Base-by-base conservation (phyloP, 352 stramenopile genomes). In the Pythium aphanidermatum region DNA sequence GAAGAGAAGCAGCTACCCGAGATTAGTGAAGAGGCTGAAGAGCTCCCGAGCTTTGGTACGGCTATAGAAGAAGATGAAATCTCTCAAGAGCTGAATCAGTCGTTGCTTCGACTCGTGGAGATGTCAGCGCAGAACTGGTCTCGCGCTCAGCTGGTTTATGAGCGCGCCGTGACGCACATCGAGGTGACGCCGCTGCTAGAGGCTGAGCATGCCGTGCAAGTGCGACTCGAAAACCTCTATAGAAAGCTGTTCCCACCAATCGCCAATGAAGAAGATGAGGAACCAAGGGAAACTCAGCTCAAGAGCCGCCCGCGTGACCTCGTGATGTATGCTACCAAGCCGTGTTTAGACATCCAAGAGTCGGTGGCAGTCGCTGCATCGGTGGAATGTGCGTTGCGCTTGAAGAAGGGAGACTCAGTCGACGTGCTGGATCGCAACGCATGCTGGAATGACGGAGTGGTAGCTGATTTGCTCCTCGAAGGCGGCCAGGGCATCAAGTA, bases 51-150 rank as follows among this genome's bases (percentile, higher is more conserved):
- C 3, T 91, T 86, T 53, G 73, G 71, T 6, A 27, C 64, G 0
- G 65, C 60, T 19, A 8, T 88, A 4, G 78, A 90, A 53, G 68
- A 89, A n/a, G 82, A 94, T 47, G 82, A 90, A 53, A 71, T 94
- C 12, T 83, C 72, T 12, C 57, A 35, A 21, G 57, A 61, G 17
- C 56, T 94, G 3, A 45, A 65, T 28, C 51, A 64, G 30, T 90
- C 77, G 4, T 36, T 86, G 5, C 51, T 55, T 29, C 72, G 74
- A 21, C 53, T 92, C 0, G 46, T 90, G 12, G 58, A 70, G 16
- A 46, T 92, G 7, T 86, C 79, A 11, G 70, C 82, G 25, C 55
- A 64, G 14, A 92, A 92, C 53, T 94, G 82, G 82, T 65, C 67
- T 5, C 60, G 50, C n/a, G 51, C 69, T 9, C 77, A 88, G 52